Evolutionary conservation across 2,329 filamentous ascomycete genomes (phyloP).

Genomic region (Alternaria ethzedia): DNA sequence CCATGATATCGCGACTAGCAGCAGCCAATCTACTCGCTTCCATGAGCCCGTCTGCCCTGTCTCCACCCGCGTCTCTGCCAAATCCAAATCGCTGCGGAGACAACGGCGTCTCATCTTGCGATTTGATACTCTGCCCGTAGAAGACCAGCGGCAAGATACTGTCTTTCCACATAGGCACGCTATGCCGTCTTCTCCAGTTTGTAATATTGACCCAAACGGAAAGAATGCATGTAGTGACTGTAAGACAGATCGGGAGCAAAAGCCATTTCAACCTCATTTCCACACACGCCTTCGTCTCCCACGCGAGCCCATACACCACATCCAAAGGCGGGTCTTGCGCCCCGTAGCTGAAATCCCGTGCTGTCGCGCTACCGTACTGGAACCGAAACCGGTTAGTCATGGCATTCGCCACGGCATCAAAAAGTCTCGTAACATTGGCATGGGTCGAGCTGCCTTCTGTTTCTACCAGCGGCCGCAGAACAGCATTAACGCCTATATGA

Average conservation of each 20-base stretch:
- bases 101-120: background rate
- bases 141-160: background rate
- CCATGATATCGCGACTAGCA: background rate
- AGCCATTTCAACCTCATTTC: background rate
- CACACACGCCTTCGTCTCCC: background rate
- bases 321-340: background rate
- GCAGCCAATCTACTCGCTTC: background rate
- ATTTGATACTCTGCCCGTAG: background rate
- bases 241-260: background rate
- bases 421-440: background rate
- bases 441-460: background rate
- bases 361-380: background rate
- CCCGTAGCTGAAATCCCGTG: background rate
- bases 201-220: background rate
- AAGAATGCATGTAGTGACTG: background rate
- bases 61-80: background rate
- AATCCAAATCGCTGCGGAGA: background rate
- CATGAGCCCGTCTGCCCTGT: background rate
- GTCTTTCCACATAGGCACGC: background rate
- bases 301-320: background rate
- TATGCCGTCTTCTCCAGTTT: background rate
- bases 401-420: background rate
- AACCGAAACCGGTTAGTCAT: background rate
- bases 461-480: background rate
- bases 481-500: background rate